Evolutionary conservation across 192 early-diverging fungal species (phyloP).

Genomic region (Lobosporangium transversale): DNA sequence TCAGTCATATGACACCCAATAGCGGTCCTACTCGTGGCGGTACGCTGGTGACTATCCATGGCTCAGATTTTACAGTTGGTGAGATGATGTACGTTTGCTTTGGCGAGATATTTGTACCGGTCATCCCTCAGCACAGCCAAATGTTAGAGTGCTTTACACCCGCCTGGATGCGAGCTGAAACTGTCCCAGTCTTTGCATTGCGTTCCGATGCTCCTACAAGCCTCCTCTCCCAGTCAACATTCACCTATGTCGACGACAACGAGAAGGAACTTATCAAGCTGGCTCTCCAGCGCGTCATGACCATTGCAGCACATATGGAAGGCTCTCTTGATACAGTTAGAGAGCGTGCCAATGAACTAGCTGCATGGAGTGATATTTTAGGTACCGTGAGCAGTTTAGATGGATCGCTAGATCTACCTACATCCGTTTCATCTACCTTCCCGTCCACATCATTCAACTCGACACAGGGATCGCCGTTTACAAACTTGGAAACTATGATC

Average conservation of each 20-base stretch:
- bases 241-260: slow-evolving; percentile 48
- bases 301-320: slow-evolving; percentile 33
- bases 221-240: slow-evolving; percentile 16
- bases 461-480: not conserved
- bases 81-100: slow-evolving; percentile 51
- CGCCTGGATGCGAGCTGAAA: slow-evolving; percentile 29
- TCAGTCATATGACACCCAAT: slow-evolving; percentile 47
- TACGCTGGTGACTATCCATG: slow-evolving; percentile 45
- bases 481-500: slow-evolving; percentile 42
- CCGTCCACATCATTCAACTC: not conserved
- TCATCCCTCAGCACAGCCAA: slow-evolving; percentile 37
- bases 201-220: not conserved
- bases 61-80: slow-evolving; percentile 34
- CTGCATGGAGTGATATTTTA: slow-evolving; percentile 43
- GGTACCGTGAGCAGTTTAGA: not conserved
- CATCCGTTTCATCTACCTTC: too few species aligned
- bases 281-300: slow-evolving; percentile 48
- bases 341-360: slow-evolving; percentile 35
- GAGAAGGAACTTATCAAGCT: slow-evolving; percentile 49
- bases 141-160: slow-evolving; percentile 45
- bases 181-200: slow-evolving; percentile 29
- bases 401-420: not conserved
- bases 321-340: slow-evolving; percentile 36
- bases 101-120: slow-evolving; percentile 36
- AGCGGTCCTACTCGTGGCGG: slow-evolving; percentile 44